Evolutionary conservation across 768 basidiomycete species (phyloP).

Genomic region (Symmetrospora coprosmae): DNA sequence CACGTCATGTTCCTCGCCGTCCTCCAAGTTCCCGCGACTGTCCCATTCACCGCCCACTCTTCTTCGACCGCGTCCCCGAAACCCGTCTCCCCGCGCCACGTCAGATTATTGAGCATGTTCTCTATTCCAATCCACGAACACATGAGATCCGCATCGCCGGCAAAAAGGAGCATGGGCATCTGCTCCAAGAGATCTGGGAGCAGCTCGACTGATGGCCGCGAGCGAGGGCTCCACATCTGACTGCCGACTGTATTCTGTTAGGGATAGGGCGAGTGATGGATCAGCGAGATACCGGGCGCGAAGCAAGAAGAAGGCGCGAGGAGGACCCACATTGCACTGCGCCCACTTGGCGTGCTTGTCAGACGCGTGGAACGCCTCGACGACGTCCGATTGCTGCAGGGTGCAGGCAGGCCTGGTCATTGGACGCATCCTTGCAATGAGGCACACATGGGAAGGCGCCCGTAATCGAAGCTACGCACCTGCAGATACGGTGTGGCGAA

Average conservation of each 20-base stretch:
- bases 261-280: no score
- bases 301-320: background rate
- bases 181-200: conserved; percentile 63
- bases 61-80: conserved; percentile 32
- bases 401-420: conserved; percentile 31
- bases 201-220: conserved; percentile 58
- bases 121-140: conserved; percentile 16
- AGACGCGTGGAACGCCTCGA: conserved; percentile 63
- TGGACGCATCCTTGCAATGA: background rate
- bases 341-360: conserved; percentile 66
- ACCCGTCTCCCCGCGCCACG: background rate
- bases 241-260: conserved; percentile 45
- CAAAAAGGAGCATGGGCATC: conserved; percentile 66
- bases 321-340: conserved; percentile 51
- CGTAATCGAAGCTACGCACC: no score
- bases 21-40: conserved; percentile 80
- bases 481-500: conserved; percentile 58
- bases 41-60: conserved; percentile 50
- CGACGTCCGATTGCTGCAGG: conserved; percentile 51
- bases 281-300: background rate
- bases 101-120: background rate
- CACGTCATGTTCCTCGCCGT: conserved; percentile 79
- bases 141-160: conserved; percentile 77
- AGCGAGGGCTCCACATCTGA: conserved; percentile 44
- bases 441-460: no score